These are phyloP conservation scores for Huiozyma sinensis DNA, from an alignment of 805 yeast species.

Conservation along the genomic window DNA sequence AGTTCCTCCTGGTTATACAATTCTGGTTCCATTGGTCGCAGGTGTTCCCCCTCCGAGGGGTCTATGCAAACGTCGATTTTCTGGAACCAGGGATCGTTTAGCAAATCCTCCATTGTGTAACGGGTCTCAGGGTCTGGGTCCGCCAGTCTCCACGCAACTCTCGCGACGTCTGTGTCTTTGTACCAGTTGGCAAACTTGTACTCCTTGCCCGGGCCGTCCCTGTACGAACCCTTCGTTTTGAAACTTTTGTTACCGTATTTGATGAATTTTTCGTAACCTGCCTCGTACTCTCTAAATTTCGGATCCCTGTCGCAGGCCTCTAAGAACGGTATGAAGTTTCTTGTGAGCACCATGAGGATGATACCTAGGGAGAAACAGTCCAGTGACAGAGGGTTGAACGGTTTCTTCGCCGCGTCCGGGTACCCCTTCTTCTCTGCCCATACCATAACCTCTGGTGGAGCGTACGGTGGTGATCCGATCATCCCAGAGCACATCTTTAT, in stretches of 20 bases:
- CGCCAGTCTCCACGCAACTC: constrained; percentile 65
- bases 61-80: constrained; percentile 44
- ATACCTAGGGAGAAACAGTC: constrained; percentile 71
- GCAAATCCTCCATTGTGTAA: constrained; percentile 42
- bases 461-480: constrained; percentile 75
- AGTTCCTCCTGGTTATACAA: neutral
- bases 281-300: constrained; percentile 45
- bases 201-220: constrained; percentile 60
- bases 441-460: constrained; percentile 65
- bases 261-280: constrained; percentile 34
- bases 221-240: constrained; percentile 34
- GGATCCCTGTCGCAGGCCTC: constrained; percentile 38
- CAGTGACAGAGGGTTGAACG: constrained; percentile 55
- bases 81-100: constrained; percentile 55
- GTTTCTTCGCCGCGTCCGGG: constrained; percentile 25
- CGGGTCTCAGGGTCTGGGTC: constrained; percentile 51
- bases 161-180: constrained; percentile 47
- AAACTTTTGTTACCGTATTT: constrained; percentile 36
- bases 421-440: constrained; percentile 25
- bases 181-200: constrained; percentile 57
- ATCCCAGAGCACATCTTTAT: constrained; percentile 32
- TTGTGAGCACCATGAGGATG: constrained; percentile 48
- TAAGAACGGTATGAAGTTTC: constrained; percentile 50
- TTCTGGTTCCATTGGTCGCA: constrained; percentile 1
- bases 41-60: constrained; percentile 4